These are phyloP conservation scores for Byssochlamys sp. DNA, from an alignment of 2,329 filamentous ascomycete species.

Conservation along the genomic window DNA sequence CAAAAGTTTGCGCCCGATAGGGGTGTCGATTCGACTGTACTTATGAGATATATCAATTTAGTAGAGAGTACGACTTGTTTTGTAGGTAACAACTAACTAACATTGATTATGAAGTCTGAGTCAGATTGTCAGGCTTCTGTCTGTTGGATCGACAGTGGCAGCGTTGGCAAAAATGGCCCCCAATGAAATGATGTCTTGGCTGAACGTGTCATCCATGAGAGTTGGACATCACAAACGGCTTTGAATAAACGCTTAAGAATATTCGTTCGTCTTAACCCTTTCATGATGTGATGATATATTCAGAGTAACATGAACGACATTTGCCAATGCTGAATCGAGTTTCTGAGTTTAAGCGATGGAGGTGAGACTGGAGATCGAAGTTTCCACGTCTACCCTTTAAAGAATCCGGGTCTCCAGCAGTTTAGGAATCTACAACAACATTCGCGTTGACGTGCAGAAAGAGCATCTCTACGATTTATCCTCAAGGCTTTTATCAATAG, in stretches of 20 bases:
- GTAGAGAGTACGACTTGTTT: neutral
- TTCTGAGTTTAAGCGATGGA: too few species aligned
- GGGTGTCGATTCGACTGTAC: neutral
- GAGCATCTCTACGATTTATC: too few species aligned
- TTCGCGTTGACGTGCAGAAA: too few species aligned
- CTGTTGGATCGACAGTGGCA: neutral
- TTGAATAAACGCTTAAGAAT: neutral
- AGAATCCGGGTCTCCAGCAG: too few species aligned
- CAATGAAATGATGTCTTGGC: neutral
- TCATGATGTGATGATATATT: too few species aligned
- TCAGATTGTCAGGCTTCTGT: neutral
- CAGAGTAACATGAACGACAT: too few species aligned
- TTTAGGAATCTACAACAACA: too few species aligned
- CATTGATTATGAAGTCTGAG: neutral
- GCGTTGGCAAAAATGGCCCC: neutral
- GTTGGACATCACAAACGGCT: neutral
- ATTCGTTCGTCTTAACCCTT: too few species aligned
- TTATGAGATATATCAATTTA: neutral
- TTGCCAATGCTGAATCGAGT: too few species aligned
- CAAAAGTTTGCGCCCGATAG: neutral
- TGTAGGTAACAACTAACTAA: neutral
- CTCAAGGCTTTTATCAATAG: too few species aligned
- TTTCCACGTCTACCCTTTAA: too few species aligned
- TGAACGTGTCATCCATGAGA: neutral
- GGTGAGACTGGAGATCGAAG: too few species aligned